Evolutionary conservation across 2,329 filamentous ascomycete species (phyloP).

Genomic region (Colletotrichum sp.): DNA sequence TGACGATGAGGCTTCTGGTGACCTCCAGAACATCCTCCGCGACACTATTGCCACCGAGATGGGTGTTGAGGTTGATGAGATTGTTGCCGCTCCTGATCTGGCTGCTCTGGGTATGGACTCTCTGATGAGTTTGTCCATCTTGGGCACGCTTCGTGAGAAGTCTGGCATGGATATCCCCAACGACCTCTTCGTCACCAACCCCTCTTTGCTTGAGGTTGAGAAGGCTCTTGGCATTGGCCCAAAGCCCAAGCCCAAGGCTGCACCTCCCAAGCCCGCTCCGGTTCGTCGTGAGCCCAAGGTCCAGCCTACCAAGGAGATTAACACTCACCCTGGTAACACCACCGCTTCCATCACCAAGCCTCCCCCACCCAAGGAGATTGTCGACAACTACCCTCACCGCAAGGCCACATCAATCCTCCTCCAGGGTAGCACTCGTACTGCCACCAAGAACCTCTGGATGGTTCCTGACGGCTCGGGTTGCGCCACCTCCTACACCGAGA

Average conservation of each 20-base stretch:
- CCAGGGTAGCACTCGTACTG: slow-evolving; percentile 52
- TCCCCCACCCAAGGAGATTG: slow-evolving; percentile 37
- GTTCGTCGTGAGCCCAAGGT: slow-evolving; percentile 17
- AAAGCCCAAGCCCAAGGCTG: slow-evolving; percentile 38
- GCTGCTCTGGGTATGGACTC: slow-evolving; percentile 66
- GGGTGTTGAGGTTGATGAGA: slow-evolving; percentile 71
- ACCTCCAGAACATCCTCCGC: slow-evolving; percentile 60
- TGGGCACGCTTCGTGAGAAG: slow-evolving; percentile 59
- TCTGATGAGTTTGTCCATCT: slow-evolving; percentile 61
- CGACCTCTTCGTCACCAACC: slow-evolving; percentile 66
- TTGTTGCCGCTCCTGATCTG: slow-evolving; percentile 58
- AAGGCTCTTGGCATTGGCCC: slow-evolving; percentile 62
- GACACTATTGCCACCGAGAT: slow-evolving; percentile 75
- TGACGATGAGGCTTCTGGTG: slow-evolving; percentile 36
- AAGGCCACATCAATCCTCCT: slow-evolving; percentile 53
- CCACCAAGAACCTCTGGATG: slow-evolving; percentile 56
- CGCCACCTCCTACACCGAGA: slow-evolving; percentile 72
- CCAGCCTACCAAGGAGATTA: slow-evolving; percentile 28
- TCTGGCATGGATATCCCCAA: slow-evolving; percentile 59
- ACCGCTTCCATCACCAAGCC: slow-evolving; percentile 54
- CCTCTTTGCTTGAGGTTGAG: slow-evolving; percentile 70
- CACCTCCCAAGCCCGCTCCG: slow-evolving; percentile 29
- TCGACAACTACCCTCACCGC: slow-evolving; percentile 53
- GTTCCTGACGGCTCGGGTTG: slow-evolving; percentile 62
- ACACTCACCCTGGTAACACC: slow-evolving; percentile 39